phyloP scores from a whole-genome alignment of 1,284 basidiomycete genomes.

The Tilletiaria anomala region DNA sequence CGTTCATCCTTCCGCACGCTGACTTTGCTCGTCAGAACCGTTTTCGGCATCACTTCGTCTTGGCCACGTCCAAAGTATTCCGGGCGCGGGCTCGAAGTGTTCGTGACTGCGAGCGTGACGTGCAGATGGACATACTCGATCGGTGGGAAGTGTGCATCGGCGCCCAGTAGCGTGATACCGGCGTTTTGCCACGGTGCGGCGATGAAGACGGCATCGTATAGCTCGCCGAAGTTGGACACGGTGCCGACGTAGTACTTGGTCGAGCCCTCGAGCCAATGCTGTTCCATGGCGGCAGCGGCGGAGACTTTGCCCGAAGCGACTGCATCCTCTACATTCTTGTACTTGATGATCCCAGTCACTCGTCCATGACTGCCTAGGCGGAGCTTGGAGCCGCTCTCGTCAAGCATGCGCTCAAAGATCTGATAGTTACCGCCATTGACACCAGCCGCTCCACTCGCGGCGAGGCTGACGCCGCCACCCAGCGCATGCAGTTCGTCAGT shows the following conservation, averaged over 20 bases:
- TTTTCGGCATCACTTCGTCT: slow-evolving; percentile 48
- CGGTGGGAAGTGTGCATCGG: slow-evolving; percentile 46
- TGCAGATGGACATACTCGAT: slow-evolving; percentile 70
- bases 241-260: slow-evolving; percentile 30
- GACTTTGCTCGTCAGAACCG: slow-evolving; percentile 51
- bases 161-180: slow-evolving; percentile 32
- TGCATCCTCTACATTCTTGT: slow-evolving; percentile 2
- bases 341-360: slow-evolving; percentile 29
- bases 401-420: slow-evolving; percentile 69
- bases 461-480: slow-evolving; percentile 59
- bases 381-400: slow-evolving; percentile 47
- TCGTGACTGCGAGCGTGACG: slow-evolving; percentile 75
- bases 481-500: slow-evolving; percentile 63
- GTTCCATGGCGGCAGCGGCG: slow-evolving; percentile 1
- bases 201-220: slow-evolving; percentile 31
- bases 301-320: background rate
- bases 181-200: slow-evolving; percentile 33
- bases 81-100: slow-evolving; percentile 50
- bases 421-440: slow-evolving; percentile 70
- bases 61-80: slow-evolving; percentile 54
- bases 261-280: background rate
- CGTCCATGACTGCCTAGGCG: slow-evolving; percentile 18
- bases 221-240: slow-evolving; percentile 18
- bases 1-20: slow-evolving; percentile 11
- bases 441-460: slow-evolving; percentile 53